Evolutionary conservation across 441 rosid genomes (phyloP).

Genomic region (Raphanus hybrid): DNA sequence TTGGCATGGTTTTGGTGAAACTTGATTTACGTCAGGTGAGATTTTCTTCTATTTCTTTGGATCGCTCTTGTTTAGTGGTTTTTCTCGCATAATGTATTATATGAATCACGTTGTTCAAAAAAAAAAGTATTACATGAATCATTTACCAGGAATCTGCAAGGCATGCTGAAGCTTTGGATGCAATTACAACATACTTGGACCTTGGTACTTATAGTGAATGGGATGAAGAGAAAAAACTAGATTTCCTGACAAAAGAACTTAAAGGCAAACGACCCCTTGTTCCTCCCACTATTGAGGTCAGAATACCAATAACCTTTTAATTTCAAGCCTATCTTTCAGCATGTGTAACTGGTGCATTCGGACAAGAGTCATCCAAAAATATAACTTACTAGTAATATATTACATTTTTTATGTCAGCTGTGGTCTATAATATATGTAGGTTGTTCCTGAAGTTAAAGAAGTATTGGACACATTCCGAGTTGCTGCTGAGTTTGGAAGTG

Average conservation of each 20-base stretch:
- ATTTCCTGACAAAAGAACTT: constrained; percentile 78
- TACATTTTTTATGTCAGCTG: background rate
- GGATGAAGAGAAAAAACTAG: constrained; percentile 91
- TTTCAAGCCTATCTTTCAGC: background rate
- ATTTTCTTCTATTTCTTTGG: background rate
- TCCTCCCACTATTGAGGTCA: constrained; percentile 80
- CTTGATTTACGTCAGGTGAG: constrained; percentile 89
- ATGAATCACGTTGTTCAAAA: background rate
- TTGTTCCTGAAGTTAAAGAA: constrained; percentile 78
- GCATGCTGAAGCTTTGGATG: constrained; percentile 84
- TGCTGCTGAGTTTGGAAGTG: constrained; percentile 93
- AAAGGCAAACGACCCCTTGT: constrained; percentile 91
- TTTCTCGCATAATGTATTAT: background rate
- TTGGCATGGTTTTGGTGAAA: constrained; percentile 92
- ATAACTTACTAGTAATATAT: background rate
- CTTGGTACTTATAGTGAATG: constrained; percentile 93
- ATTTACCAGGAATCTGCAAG: constrained; percentile 79
- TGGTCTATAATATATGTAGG: constrained; percentile 49
- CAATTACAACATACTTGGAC: constrained; percentile 82
- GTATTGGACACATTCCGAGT: constrained; percentile 83
- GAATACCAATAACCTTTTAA: background rate
- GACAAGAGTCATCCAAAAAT: background rate
- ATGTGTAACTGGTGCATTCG: background rate
- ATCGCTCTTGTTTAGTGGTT: background rate
- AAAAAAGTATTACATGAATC: background rate